Evolutionary conservation across 140 eudicot genomes (phyloP), one percentile per base, ranked within the genome.

Genomic region (Senecio squalidus): DNA sequence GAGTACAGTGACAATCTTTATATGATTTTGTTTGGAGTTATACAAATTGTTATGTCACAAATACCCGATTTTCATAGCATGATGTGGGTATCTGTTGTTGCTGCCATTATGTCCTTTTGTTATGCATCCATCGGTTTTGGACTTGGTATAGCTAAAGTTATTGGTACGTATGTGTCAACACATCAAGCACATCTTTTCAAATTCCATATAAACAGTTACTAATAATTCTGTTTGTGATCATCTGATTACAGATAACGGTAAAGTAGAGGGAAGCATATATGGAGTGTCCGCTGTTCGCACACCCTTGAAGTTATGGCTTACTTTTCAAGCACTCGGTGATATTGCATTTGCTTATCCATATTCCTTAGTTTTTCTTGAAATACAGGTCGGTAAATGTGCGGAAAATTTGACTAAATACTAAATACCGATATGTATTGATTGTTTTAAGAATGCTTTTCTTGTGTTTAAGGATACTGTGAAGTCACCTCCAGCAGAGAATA

Each of bases 331-430:
- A 29, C 63, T 90, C 36, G 97, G 97, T n/a, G 94, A 86, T 53
- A 76, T 90, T 52, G 94, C 91, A 11, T 90, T 86, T 71, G 83
- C 97, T n/a, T 90, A 72, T 64, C 90, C 94, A n/a, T 90, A 64
- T 66, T 70, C 94, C 28, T 39, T 70, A 5, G 70, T 85, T 43
- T 68, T 88, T 64, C 78, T 88, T 16, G 95, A 88, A 68, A 82
- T 81, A 70, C 82, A 84, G 84, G 87, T 82, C 6, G 3, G 46
- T 16, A 17, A 11, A 5, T 17, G 43, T n/a, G 5, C 11, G 17
- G 44, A 36, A 36, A 9, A 30, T 16, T 4, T 6, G 41, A 30
- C 17, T 28, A 20, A 36, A 16, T 25, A 11, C 25, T 29, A 11
- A 40, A 39, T n/a, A n/a, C n/a, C n/a, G n/a, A n/a, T n/a, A n/a